These are phyloP conservation scores for Lecanicillium sp. DNA, from an alignment of 2,329 filamentous ascomycete genomes.

Conservation along the genomic window DNA sequence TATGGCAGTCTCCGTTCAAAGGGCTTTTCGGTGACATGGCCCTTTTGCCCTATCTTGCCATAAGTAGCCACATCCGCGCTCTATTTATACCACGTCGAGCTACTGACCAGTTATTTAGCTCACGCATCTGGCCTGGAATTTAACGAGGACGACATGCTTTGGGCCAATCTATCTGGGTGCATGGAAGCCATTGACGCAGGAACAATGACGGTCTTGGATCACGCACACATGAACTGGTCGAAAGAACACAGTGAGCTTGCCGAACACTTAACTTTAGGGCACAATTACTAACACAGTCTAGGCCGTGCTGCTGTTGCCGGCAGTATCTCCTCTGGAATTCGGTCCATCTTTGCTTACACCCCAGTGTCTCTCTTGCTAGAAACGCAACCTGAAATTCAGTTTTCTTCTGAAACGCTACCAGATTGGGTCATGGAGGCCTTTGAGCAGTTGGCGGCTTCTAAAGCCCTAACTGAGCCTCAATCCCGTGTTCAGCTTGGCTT, in stretches of 20 bases:
- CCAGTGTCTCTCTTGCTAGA: conserved; percentile 23
- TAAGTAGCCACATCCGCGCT: conserved; percentile 16
- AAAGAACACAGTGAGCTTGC: conserved; percentile 1
- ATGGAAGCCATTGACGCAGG: conserved; percentile 3
- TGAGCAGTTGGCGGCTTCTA: conserved; percentile 20
- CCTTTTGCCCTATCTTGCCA: conserved; percentile 37
- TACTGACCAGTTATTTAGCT: no score
- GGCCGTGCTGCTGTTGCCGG: conserved; percentile 11
- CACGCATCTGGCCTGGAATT: background rate
- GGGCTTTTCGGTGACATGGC: conserved; percentile 44
- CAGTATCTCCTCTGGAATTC: conserved; percentile 31
- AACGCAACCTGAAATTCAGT: conserved; percentile 19
- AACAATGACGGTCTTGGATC: conserved; percentile 5
- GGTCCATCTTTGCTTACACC: conserved; percentile 35
- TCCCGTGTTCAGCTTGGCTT: conserved; percentile 15
- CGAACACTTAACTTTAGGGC: background rate
- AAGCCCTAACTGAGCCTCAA: conserved; percentile 18
- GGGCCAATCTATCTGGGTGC: conserved; percentile 2
- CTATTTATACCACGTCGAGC: no score
- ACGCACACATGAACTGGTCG: conserved; percentile 5
- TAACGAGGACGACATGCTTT: conserved; percentile 1
- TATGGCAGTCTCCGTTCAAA: conserved; percentile 48
- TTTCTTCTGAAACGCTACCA: no score
- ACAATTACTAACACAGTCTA: background rate
- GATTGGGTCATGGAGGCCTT: conserved; percentile 29